phyloP scores from a whole-genome alignment of 1,284 basidiomycete species.

The Stygiomarasmius scandens region DNA sequence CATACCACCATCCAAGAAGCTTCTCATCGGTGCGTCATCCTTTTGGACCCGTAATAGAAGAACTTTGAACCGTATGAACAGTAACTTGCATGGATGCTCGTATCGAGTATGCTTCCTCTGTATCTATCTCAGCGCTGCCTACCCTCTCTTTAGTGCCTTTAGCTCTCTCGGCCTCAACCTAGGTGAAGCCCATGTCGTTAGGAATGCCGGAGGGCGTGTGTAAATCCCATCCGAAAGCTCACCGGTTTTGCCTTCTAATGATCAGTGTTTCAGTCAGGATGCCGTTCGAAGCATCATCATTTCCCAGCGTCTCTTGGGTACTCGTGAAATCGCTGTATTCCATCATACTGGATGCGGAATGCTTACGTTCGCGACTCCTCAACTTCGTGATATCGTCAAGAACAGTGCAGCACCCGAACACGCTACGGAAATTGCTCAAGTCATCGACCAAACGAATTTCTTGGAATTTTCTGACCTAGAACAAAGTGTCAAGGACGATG shows the following conservation, averaged over 20 bases:
- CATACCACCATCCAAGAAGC: slow-evolving; percentile 19
- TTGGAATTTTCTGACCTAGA: slow-evolving; percentile 49
- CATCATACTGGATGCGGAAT: slow-evolving; percentile 74
- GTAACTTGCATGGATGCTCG: slow-evolving; percentile 27
- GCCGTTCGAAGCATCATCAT: slow-evolving; percentile 68
- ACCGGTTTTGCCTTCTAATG: background rate
- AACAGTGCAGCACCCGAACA: slow-evolving; percentile 34
- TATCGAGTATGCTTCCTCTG: slow-evolving; percentile 19
- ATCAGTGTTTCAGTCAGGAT: slow-evolving; percentile 45
- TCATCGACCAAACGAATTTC: slow-evolving; percentile 59
- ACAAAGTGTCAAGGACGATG: slow-evolving; percentile 17
- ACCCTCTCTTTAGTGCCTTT: slow-evolving; percentile 9
- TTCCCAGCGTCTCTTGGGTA: slow-evolving; percentile 69
- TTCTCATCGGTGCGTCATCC: slow-evolving; percentile 19
- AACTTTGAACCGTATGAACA: background rate
- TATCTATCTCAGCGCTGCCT: background rate
- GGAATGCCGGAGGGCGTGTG: slow-evolving; percentile 17
- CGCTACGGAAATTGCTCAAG: slow-evolving; percentile 34
- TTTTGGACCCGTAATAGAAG: no score
- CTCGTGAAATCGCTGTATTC: slow-evolving; percentile 65
- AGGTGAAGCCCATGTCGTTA: slow-evolving; percentile 17
- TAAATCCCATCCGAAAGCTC: slow-evolving; percentile 2
- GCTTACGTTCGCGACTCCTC: slow-evolving; percentile 56
- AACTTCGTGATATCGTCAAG: slow-evolving; percentile 55
- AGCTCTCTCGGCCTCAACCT: slow-evolving; percentile 16